These are phyloP conservation scores for Rosa chinensis DNA, from an alignment of 306 rosid genomes.

Conservation along the genomic window DNA sequence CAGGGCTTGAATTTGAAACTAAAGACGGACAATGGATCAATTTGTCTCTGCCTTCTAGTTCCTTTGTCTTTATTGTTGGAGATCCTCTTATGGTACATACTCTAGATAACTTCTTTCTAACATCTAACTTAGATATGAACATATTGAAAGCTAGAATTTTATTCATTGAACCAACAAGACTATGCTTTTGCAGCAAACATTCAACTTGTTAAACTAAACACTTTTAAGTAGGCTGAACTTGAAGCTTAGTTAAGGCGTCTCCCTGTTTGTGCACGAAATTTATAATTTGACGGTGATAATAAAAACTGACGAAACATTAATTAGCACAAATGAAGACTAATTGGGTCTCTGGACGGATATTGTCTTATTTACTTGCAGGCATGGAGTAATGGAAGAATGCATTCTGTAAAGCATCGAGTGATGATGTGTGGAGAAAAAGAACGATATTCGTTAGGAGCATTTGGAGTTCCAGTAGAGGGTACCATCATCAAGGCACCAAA, in stretches of 20 bases:
- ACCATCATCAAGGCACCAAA: conserved; percentile 34
- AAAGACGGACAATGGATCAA: conserved; percentile 22
- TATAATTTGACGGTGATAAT: too few relatives aligned
- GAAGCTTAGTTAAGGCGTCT: too few relatives aligned
- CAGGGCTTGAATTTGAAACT: conserved; percentile 27
- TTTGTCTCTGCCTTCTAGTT: not conserved
- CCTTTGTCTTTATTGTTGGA: conserved; percentile 20
- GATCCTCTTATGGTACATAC: conserved; percentile 23
- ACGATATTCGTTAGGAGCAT: conserved; percentile 44
- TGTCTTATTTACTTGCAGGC: conserved; percentile 18
- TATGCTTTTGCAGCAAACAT: too few relatives aligned
- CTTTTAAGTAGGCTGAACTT: too few relatives aligned
- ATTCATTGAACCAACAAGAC: too few relatives aligned
- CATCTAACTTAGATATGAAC: not conserved
- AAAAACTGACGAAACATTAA: too few relatives aligned
- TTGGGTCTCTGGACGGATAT: too few relatives aligned
- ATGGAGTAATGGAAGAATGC: conserved; percentile 55
- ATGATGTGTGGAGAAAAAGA: conserved; percentile 22
- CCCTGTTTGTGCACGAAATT: too few relatives aligned
- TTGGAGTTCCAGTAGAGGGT: conserved; percentile 47
- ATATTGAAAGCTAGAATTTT: too few relatives aligned
- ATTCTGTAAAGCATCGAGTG: conserved; percentile 43
- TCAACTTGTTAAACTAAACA: too few relatives aligned
- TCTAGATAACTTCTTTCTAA: not conserved
- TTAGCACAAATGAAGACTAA: too few relatives aligned